A percentile compares a stretch with the other conserved stretches of the same genome.
phyloP scores from a whole-genome alignment of 179 eudicot genomes.

The Corrigiola litoralis region DNA sequence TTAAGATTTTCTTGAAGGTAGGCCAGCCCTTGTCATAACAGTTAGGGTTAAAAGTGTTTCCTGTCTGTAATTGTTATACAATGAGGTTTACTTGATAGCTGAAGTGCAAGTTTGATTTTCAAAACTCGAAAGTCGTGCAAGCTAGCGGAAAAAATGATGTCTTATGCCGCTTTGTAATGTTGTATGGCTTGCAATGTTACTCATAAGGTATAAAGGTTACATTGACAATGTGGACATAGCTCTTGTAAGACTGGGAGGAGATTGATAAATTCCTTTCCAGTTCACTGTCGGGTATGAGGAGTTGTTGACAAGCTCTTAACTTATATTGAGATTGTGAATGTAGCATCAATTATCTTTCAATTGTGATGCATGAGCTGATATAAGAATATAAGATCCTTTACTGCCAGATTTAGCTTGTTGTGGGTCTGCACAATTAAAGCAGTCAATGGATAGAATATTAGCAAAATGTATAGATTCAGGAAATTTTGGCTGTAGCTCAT shows the following conservation, averaged over 20 bases:
- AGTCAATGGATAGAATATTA: neutral
- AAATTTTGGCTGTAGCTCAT: neutral
- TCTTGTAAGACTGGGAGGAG: neutral
- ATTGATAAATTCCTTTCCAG: neutral
- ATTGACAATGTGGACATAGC: neutral
- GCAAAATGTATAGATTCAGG: neutral
- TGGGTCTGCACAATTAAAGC: neutral
- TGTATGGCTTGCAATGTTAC: constrained; percentile 2
- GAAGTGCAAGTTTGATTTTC: neutral
- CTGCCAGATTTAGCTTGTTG: neutral
- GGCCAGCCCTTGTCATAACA: neutral
- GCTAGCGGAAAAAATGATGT: no score
- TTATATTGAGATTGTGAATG: neutral
- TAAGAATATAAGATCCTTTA: neutral
- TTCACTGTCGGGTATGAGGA: neutral
- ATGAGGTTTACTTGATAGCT: neutral
- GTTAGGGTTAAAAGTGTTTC: no score
- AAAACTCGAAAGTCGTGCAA: neutral
- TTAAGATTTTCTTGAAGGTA: neutral
- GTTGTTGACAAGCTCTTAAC: neutral
- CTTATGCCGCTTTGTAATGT: neutral
- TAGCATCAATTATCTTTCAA: neutral
- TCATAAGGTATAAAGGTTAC: no score
- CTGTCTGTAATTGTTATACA: neutral
- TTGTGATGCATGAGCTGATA: neutral